These are phyloP conservation scores for Hygrophila difformis DNA, from an alignment of 257 asterid genomes.

Conservation along the genomic window DNA sequence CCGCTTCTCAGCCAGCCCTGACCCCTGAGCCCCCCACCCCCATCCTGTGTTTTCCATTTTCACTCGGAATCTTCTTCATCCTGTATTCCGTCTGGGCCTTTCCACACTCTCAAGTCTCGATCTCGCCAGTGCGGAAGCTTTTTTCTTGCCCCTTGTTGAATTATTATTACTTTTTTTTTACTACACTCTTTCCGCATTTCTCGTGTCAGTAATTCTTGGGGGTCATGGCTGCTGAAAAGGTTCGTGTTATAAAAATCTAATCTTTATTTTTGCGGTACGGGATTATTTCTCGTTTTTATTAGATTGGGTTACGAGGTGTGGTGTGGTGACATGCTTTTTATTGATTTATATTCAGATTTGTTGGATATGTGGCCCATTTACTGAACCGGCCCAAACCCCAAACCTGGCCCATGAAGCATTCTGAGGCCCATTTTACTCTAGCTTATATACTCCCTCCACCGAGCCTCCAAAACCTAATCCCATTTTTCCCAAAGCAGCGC, in stretches of 20 bases:
- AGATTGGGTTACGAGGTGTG: too few species aligned
- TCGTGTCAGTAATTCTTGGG: conserved; percentile 12
- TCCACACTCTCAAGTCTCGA: conserved; percentile 1
- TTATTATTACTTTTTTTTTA: conserved; percentile 13
- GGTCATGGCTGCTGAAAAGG: conserved; percentile 59
- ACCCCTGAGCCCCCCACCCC: too few species aligned
- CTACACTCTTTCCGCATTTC: not conserved
- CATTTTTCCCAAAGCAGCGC: too few species aligned
- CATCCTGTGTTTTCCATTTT: not conserved
- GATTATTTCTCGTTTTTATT: not conserved
- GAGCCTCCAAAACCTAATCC: too few species aligned
- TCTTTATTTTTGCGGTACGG: not conserved
- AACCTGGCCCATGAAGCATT: too few species aligned
- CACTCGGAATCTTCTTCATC: not conserved
- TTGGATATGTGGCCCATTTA: too few species aligned
- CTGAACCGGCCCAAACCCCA: too few species aligned
- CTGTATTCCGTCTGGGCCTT: conserved; percentile 3
- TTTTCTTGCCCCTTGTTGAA: conserved; percentile 8
- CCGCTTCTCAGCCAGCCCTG: too few species aligned
- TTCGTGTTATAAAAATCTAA: conserved; percentile 20
- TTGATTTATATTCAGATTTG: conserved; percentile 15
- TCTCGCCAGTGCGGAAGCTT: conserved; percentile 13
- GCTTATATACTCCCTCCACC: too few species aligned
- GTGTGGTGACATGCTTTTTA: not conserved
- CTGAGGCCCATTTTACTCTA: too few species aligned